phyloP scores from a whole-genome alignment of 192 early-diverging fungal genomes.

The Linnemannia hyalina region DNA sequence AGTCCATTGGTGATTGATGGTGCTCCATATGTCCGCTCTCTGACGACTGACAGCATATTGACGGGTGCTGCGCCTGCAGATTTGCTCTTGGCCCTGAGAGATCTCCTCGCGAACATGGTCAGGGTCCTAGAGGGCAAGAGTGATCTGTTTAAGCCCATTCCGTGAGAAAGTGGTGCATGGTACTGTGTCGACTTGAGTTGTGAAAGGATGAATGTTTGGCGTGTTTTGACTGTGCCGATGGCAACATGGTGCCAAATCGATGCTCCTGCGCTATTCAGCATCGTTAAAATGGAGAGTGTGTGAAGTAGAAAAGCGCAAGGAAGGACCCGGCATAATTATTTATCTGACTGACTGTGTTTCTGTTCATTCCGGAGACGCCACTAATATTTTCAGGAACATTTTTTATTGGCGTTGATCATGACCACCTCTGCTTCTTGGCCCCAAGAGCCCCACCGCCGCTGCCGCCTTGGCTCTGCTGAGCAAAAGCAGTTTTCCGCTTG shows the following conservation, averaged over 20 bases:
- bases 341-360: neutral
- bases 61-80: neutral
- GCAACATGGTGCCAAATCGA: slow-evolving; percentile 20
- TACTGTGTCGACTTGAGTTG: neutral
- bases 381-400: neutral
- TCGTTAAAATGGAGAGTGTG: neutral
- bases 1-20: neutral
- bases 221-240: neutral
- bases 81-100: neutral
- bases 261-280: slow-evolving; percentile 12
- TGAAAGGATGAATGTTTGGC: slow-evolving; percentile 2
- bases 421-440: neutral
- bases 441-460: neutral
- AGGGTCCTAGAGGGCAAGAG: neutral
- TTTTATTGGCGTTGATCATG: neutral
- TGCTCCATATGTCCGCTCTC: neutral
- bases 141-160: neutral
- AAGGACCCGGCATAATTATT: neutral
- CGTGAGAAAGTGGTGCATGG: neutral
- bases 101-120: slow-evolving; percentile 14
- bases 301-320: neutral
- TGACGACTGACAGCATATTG: neutral
- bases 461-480: neutral
- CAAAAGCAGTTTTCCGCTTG: slow-evolving; percentile 6
- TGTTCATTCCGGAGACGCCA: neutral